Conservation (phyloP, 257 asterid species). For the Buddleja alternifolia region DNA sequence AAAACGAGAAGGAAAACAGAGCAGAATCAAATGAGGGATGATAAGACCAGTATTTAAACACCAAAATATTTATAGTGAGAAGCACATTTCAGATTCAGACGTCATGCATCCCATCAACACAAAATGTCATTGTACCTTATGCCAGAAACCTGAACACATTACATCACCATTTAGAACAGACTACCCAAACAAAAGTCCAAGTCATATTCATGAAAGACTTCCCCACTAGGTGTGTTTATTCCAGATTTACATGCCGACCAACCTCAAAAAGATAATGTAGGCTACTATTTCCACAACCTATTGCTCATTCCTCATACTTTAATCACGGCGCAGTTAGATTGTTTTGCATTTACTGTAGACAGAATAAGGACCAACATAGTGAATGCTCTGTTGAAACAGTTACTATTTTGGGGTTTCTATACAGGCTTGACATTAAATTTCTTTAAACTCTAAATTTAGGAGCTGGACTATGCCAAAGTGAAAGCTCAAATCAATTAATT, state of each 20-base stretch:
- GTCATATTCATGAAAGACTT: conserved; percentile 4
- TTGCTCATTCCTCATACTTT: conserved; percentile 4
- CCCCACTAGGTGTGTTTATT: neutral
- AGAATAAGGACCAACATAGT: conserved; percentile 5
- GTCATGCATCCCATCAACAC: neutral
- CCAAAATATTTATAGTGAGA: conserved; percentile 14
- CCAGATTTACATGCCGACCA: conserved; percentile 3
- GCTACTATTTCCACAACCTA: neutral
- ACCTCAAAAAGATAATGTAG: conserved; percentile 11
- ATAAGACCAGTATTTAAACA: conserved; percentile 17
- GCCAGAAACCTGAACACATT: conserved; percentile 11
- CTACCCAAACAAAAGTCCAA: neutral
- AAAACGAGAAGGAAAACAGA: conserved; percentile 18
- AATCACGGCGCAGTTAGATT: conserved; percentile 2
- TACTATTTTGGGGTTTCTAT: conserved; percentile 18
- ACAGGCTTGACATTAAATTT: conserved; percentile 24
- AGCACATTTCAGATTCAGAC: conserved; percentile 2
- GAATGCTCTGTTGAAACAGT: neutral
- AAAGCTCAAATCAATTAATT: conserved; percentile 25
- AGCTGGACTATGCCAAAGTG: conserved; percentile 15
- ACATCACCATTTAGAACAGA: conserved; percentile 11
- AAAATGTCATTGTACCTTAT: neutral
- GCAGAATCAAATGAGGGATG: conserved; percentile 13
- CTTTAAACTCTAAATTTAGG: conserved; percentile 13
- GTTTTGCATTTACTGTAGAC: neutral